phyloP scores from a whole-genome alignment of 495 filamentous ascomycete species.

The Aspergillus homomorphus region DNA sequence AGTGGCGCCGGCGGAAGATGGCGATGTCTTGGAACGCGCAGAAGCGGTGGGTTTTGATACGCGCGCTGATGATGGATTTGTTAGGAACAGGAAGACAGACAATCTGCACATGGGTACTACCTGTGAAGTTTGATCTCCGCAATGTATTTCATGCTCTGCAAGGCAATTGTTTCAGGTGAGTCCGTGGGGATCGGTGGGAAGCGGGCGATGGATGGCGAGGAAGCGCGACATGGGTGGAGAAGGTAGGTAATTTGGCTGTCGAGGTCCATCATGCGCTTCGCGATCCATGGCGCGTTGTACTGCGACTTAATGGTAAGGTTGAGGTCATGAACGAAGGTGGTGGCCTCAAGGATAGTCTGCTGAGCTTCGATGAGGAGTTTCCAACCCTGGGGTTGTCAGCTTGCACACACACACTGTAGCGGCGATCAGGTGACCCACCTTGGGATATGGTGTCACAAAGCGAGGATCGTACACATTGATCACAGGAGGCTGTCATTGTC shows the following conservation, averaged over 20 bases:
- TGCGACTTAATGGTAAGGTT: constrained; percentile 14
- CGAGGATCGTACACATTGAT: constrained; percentile 44
- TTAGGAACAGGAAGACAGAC: neutral
- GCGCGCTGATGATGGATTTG: constrained; percentile 31
- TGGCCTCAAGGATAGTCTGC: constrained; percentile 43
- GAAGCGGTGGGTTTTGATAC: constrained; percentile 50
- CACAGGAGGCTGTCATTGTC: constrained; percentile 28
- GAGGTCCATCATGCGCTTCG: constrained; percentile 40
- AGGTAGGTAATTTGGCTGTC: constrained; percentile 26
- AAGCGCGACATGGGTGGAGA: constrained; percentile 7
- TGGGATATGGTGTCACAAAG: constrained; percentile 44
- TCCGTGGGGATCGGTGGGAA: neutral
- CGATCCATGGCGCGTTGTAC: constrained; percentile 26
- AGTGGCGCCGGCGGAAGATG: neutral
- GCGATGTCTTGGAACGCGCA: constrained; percentile 45
- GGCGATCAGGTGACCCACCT: constrained; percentile 15
- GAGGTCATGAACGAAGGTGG: constrained; percentile 45
- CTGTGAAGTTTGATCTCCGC: constrained; percentile 49
- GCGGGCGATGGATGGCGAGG: constrained; percentile 3
- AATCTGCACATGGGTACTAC: too few relatives aligned
- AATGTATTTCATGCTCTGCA: constrained; percentile 41
- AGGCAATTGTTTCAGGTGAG: constrained; percentile 29
- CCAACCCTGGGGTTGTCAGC: constrained; percentile 32
- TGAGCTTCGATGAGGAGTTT: constrained; percentile 47
- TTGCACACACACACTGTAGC: constrained; percentile 22